Conservation (phyloP, 2,329 filamentous ascomycete genomes). For the Escovopsis sp. region DNA sequence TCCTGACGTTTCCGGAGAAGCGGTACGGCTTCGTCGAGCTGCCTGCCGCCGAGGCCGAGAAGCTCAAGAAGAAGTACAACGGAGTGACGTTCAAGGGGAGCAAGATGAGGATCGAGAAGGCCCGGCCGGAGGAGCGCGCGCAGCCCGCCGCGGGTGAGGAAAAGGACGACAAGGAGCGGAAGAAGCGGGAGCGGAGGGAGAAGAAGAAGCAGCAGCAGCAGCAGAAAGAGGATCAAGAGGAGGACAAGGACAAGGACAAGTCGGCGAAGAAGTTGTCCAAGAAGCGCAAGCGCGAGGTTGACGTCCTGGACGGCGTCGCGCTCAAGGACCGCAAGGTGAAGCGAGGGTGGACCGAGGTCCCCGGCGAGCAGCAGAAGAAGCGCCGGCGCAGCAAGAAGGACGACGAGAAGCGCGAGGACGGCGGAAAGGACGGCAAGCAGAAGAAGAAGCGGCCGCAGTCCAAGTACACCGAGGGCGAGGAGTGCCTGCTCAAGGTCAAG, state of each 20-base stretch:
- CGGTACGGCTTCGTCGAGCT: slow-evolving; percentile 84
- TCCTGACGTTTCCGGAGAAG: slow-evolving; percentile 81
- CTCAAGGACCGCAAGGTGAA: slow-evolving; percentile 69
- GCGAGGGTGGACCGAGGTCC: slow-evolving; percentile 72
- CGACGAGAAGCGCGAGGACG: slow-evolving; percentile 35
- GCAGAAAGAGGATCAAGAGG: slow-evolving; percentile 11
- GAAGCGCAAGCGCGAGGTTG: slow-evolving; percentile 36
- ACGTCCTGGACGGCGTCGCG: slow-evolving; percentile 50
- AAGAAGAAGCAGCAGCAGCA: slow-evolving; percentile 17
- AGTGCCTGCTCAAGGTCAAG: slow-evolving; percentile 74
- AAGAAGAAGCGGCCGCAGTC: slow-evolving; percentile 50
- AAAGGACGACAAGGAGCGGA: slow-evolving; percentile 17
- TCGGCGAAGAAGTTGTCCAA: slow-evolving; percentile 14
- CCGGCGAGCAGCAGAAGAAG: slow-evolving; percentile 32
- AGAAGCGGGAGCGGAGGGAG: slow-evolving; percentile 17
- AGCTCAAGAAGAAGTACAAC: slow-evolving; percentile 80
- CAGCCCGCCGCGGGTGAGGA: slow-evolving; percentile 22
- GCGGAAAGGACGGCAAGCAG: slow-evolving; percentile 32
- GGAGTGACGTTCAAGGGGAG: slow-evolving; percentile 70
- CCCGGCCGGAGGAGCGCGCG: slow-evolving; percentile 40
- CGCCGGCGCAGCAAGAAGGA: slow-evolving; percentile 18
- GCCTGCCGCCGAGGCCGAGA: slow-evolving; percentile 70
- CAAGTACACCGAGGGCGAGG: slow-evolving; percentile 66
- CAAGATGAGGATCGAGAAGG: slow-evolving; percentile 75
- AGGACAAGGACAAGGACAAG: slow-evolving; percentile 20